phyloP scores from a whole-genome alignment of 2,329 filamentous ascomycete species.

The Trichoderma sp. region DNA sequence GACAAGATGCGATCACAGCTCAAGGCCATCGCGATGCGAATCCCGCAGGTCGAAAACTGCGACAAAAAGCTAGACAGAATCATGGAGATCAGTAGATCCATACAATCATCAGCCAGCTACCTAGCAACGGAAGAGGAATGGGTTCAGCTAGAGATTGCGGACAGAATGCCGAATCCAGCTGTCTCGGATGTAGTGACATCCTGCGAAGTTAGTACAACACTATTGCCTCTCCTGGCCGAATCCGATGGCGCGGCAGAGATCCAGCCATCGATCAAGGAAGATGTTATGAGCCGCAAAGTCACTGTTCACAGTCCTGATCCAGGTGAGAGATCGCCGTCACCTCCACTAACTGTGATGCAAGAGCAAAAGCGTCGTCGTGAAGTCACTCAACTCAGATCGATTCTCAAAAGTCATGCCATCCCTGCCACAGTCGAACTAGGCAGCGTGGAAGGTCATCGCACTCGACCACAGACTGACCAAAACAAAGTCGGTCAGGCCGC shows the following conservation, averaged over 20 bases:
- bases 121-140: conserved; percentile 31
- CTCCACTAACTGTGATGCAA: conserved; percentile 35
- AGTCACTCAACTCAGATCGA: conserved; percentile 33
- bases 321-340: conserved; percentile 25
- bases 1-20: conserved; percentile 28
- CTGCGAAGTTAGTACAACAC: not conserved
- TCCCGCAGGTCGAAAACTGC: conserved; percentile 29
- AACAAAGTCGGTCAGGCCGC: conserved; percentile 29
- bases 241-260: not conserved
- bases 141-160: conserved; percentile 29
- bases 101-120: conserved; percentile 33
- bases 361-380: conserved; percentile 38
- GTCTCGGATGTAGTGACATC: not conserved
- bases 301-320: conserved; percentile 34
- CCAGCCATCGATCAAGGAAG: not conserved
- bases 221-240: not conserved
- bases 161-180: not conserved
- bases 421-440: not conserved
- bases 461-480: conserved; percentile 21
- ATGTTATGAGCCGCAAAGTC: conserved; percentile 31
- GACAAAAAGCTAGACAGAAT: conserved; percentile 30
- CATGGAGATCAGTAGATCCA: conserved; percentile 28
- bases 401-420: conserved; percentile 31
- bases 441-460: not conserved
- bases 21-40: conserved; percentile 25